These are phyloP conservation scores for Arthrobotrys conoides DNA, from an alignment of 2,329 filamentous ascomycete species.

Conservation along the genomic window DNA sequence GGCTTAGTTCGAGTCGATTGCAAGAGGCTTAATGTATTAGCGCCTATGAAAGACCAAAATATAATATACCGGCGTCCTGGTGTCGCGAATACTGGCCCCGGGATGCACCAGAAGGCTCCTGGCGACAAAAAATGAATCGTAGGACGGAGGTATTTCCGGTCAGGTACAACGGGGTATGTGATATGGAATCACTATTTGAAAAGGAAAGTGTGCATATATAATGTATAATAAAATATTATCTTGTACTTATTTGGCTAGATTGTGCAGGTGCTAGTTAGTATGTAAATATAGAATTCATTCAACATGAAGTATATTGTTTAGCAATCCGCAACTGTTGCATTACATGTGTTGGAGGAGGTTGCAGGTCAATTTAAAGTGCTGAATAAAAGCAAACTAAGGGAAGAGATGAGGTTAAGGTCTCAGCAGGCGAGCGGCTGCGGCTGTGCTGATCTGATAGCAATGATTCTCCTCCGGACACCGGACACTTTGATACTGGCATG, in stretches of 20 bases:
- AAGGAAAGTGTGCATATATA: not conserved
- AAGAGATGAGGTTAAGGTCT: conserved; percentile 14
- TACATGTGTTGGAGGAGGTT: not conserved
- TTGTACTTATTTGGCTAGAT: not conserved
- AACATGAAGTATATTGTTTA: not conserved
- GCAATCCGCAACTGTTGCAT: conserved; percentile 4
- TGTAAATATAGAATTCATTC: conserved; percentile 3
- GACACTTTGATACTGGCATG: conserved; percentile 30
- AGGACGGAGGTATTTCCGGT: not conserved
- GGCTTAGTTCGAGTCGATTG: conserved; percentile 21
- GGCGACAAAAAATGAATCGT: conserved; percentile 12
- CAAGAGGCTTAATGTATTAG: not conserved
- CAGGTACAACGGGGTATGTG: not conserved
- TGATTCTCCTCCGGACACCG: conserved; percentile 13
- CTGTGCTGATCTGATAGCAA: conserved; percentile 28
- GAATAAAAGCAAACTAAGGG: conserved; percentile 12
- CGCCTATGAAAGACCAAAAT: conserved; percentile 16
- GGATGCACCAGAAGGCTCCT: not conserved
- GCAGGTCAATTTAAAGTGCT: conserved; percentile 7
- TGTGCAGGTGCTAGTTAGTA: not conserved
- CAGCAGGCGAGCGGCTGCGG: conserved; percentile 24
- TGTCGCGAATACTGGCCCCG: conserved; percentile 14
- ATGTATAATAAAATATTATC: not conserved
- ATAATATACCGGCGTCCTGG: conserved; percentile 26
- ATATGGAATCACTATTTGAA: not conserved